Evolutionary conservation across 192 early-diverging fungal genomes (phyloP).

Genomic region (Dimargaris verticillata): DNA sequence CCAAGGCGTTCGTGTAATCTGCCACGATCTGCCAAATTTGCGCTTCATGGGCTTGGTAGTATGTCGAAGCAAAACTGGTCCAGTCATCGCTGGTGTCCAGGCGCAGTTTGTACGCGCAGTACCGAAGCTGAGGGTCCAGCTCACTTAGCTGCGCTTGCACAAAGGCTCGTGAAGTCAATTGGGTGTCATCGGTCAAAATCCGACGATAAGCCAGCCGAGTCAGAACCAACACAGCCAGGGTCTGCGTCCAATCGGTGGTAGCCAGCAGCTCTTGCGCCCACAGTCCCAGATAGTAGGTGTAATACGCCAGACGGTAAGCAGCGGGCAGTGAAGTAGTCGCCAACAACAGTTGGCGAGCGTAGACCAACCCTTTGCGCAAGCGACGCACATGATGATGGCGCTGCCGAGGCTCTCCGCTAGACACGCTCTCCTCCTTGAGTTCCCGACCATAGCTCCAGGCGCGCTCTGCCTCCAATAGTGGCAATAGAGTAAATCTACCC

Average conservation of each 20-base stretch:
- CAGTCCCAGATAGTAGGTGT: not conserved
- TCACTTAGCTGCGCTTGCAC: slow-evolving; percentile 51
- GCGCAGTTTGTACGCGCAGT: slow-evolving; percentile 55
- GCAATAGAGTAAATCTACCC: slow-evolving; percentile 36
- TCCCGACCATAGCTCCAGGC: slow-evolving; percentile 68
- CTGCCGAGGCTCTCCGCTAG: slow-evolving; percentile 43
- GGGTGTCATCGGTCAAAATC: not conserved
- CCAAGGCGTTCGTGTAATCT: too few species aligned
- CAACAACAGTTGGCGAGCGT: not conserved
- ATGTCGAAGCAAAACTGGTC: not conserved
- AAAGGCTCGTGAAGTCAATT: slow-evolving; percentile 13
- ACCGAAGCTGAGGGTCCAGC: slow-evolving; percentile 65
- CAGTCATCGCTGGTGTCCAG: slow-evolving; percentile 7
- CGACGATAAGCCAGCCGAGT: not conserved
- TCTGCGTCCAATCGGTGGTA: not conserved
- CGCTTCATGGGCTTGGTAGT: not conserved
- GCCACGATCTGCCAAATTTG: not conserved
- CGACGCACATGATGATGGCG: slow-evolving; percentile 41
- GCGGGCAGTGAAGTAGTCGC: not conserved
- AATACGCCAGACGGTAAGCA: not conserved
- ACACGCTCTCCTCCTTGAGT: slow-evolving; percentile 37
- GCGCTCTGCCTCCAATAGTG: slow-evolving; percentile 56
- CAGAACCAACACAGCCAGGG: not conserved
- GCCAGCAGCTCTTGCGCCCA: not conserved
- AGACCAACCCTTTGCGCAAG: slow-evolving; percentile 24